Conservation (phyloP, 2,329 filamentous ascomycete species). For the Clarireedia sp. region DNA sequence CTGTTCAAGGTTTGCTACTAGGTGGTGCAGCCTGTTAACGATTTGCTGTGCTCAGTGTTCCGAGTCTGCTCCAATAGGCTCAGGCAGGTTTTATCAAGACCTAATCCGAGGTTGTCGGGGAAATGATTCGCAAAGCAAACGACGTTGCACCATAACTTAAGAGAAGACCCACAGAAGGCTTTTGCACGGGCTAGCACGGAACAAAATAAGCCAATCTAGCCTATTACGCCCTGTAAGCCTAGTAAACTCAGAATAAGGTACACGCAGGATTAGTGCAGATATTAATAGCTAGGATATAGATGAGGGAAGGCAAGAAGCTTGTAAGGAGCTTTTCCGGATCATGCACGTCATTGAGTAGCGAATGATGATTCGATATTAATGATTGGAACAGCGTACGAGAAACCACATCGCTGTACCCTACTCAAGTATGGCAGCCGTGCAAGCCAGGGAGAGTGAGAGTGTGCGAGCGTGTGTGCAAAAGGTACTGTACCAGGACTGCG, state of each 20-base stretch:
- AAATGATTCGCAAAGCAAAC: not conserved
- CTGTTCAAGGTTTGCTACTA: too few species aligned
- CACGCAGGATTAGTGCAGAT: not conserved
- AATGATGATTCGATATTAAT: not conserved
- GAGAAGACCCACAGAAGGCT: too few species aligned
- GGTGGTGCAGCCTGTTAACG: not conserved
- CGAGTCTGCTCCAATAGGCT: not conserved
- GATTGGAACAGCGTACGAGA: not conserved
- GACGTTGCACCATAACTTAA: not conserved
- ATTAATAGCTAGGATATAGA: not conserved
- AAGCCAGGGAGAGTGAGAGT: not conserved
- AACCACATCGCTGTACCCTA: not conserved
- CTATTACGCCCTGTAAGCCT: not conserved
- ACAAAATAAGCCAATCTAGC: not conserved
- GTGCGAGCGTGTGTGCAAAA: not conserved
- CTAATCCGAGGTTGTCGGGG: too few species aligned
- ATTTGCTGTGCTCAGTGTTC: not conserved
- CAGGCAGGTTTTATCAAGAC: too few species aligned
- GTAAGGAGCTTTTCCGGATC: not conserved
- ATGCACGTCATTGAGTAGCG: constrained; percentile 7
- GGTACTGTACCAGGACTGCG: not conserved
- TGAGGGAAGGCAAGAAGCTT: too few species aligned
- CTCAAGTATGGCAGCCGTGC: not conserved
- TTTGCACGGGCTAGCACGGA: not conserved
- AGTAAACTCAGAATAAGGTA: constrained; percentile 3